phyloP scores from a whole-genome alignment of 495 filamentous ascomycete species.

The Ramalina intermedia region DNA sequence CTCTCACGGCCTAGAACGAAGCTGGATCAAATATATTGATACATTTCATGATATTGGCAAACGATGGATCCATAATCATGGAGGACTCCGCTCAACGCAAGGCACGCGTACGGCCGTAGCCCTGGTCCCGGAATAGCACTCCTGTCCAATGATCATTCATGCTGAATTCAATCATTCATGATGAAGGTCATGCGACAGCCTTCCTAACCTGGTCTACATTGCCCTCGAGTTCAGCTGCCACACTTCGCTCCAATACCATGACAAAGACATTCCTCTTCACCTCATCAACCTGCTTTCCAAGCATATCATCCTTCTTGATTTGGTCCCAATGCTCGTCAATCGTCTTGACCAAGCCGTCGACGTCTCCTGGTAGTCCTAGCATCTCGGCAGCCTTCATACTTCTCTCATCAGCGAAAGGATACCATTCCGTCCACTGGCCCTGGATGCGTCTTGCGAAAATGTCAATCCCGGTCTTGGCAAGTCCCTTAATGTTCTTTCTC shows the following conservation, averaged over 20 bases:
- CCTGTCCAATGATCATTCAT: too few species aligned
- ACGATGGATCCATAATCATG: too few species aligned
- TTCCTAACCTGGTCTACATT: conserved; percentile 7
- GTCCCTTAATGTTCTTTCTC: conserved; percentile 17
- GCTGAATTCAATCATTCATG: too few species aligned
- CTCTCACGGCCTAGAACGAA: too few species aligned
- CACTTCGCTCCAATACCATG: conserved; percentile 9
- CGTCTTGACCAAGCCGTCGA: conserved; percentile 13
- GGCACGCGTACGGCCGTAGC: too few species aligned
- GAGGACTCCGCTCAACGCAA: too few species aligned
- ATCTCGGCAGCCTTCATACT: conserved; percentile 12
- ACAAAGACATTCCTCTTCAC: conserved; percentile 13
- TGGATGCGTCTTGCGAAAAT: conserved; percentile 22
- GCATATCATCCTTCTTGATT: conserved; percentile 10
- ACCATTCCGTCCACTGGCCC: conserved; percentile 15
- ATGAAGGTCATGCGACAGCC: neutral
- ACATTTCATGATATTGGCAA: too few species aligned
- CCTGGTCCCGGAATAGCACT: too few species aligned
- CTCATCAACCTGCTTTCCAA: conserved; percentile 6
- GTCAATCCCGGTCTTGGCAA: conserved; percentile 21
- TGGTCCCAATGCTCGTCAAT: conserved; percentile 18
- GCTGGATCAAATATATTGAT: too few species aligned
- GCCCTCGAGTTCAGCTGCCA: conserved; percentile 13
- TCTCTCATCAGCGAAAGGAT: conserved; percentile 21
- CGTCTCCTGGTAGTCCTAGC: conserved; percentile 17